Conservation (phyloP, 2,329 filamentous ascomycete genomes). For the Ophiostoma tasmaniense region DNA sequence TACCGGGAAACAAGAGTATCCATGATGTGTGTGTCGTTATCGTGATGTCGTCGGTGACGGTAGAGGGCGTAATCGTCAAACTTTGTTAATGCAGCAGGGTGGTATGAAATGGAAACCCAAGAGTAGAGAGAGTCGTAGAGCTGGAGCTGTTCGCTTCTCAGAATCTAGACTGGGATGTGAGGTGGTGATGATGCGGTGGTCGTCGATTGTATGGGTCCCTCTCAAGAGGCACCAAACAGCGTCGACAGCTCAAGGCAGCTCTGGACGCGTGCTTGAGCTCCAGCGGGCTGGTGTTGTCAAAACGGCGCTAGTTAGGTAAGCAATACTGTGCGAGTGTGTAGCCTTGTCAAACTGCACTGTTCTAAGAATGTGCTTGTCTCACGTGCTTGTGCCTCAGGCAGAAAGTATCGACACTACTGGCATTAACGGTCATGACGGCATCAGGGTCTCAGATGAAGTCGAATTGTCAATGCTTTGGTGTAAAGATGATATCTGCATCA, state of each 20-base stretch:
- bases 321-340: background rate
- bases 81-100: background rate
- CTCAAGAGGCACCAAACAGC: conserved; percentile 6
- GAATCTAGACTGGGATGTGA: background rate
- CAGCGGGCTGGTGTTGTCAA: background rate
- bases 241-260: conserved; percentile 11
- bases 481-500: background rate
- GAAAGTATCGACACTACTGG: background rate
- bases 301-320: conserved; percentile 1
- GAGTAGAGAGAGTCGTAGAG: background rate
- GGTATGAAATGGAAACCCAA: background rate
- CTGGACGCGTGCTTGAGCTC: conserved; percentile 9
- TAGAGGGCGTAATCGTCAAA: background rate
- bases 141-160: background rate
- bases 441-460: background rate
- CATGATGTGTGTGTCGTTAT: conserved; percentile 46
- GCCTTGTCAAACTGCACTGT: background rate
- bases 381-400: background rate
- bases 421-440: background rate
- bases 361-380: background rate
- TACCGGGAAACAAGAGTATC: conserved; percentile 90
- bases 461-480: background rate
- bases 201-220: conserved; percentile 4
- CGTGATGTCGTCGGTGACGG: background rate
- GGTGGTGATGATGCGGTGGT: background rate